phyloP scores from a whole-genome alignment of 2,329 filamentous ascomycete genomes.

The Ascosphaera apis region DNA sequence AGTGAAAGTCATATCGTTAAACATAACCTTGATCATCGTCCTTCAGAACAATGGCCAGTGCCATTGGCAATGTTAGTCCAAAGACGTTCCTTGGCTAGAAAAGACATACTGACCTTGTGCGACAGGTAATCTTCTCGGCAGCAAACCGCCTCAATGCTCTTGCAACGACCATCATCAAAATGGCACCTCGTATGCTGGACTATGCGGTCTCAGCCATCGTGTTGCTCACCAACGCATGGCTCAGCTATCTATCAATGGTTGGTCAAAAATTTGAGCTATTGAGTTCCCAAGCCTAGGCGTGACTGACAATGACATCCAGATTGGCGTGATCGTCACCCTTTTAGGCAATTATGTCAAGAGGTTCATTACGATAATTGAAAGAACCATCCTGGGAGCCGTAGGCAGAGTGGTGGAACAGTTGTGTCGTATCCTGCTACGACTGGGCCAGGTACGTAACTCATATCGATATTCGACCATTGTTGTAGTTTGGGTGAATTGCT shows the following conservation, averaged over 20 bases:
- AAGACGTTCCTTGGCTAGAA: neutral
- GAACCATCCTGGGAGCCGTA: neutral
- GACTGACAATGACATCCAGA: neutral
- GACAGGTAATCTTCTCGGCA: conserved; percentile 3
- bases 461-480: too few relatives aligned
- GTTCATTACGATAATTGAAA: neutral
- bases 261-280: neutral
- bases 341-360: neutral
- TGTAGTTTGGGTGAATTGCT: too few relatives aligned
- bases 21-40: too few relatives aligned
- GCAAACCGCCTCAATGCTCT: conserved; percentile 3
- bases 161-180: neutral
- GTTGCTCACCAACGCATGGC: neutral
- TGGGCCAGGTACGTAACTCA: neutral
- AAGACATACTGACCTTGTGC: neutral
- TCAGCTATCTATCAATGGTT: neutral
- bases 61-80: neutral
- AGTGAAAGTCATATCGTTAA: too few relatives aligned
- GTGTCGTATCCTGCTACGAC: neutral
- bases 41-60: conserved; percentile 2
- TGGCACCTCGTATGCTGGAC: neutral
- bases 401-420: neutral
- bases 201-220: neutral
- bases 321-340: neutral
- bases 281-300: neutral